phyloP scores from a whole-genome alignment of 306 rosid species.

The Quercus ilex region DNA sequence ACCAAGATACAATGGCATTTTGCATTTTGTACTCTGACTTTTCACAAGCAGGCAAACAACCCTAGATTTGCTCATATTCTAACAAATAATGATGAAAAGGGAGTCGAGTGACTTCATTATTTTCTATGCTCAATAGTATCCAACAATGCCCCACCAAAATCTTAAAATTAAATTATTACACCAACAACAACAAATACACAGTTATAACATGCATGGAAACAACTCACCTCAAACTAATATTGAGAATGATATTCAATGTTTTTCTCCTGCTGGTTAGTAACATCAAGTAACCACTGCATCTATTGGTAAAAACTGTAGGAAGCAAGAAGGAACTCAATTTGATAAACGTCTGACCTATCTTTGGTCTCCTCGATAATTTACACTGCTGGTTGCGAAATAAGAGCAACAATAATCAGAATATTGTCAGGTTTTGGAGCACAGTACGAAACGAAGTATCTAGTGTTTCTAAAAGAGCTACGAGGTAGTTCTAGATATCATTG shows the following conservation, averaged over 20 bases:
- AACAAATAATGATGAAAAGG: not conserved
- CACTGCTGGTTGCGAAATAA: not conserved
- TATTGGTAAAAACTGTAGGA: not conserved
- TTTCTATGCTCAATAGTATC: too few species aligned
- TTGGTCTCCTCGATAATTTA: not conserved
- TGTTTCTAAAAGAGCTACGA: too few species aligned
- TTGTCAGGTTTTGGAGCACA: not conserved
- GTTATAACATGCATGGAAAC: not conserved
- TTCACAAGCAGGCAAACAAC: not conserved
- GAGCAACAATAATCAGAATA: not conserved
- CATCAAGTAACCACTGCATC: not conserved
- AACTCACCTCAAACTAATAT: not conserved
- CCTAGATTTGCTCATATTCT: not conserved
- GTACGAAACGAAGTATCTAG: not conserved
- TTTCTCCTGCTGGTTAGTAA: not conserved
- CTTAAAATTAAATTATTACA: too few species aligned
- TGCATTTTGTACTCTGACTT: not conserved
- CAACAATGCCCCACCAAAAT: too few species aligned
- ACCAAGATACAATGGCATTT: not conserved
- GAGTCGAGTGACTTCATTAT: not conserved
- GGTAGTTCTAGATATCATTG: constrained; percentile 10
- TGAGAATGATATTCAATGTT: not conserved
- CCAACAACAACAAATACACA: not conserved
- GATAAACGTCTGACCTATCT: not conserved
- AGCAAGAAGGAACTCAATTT: not conserved